Base-by-base conservation (phyloP, 257 asterid species). In the Asclepias syriaca region DNA sequence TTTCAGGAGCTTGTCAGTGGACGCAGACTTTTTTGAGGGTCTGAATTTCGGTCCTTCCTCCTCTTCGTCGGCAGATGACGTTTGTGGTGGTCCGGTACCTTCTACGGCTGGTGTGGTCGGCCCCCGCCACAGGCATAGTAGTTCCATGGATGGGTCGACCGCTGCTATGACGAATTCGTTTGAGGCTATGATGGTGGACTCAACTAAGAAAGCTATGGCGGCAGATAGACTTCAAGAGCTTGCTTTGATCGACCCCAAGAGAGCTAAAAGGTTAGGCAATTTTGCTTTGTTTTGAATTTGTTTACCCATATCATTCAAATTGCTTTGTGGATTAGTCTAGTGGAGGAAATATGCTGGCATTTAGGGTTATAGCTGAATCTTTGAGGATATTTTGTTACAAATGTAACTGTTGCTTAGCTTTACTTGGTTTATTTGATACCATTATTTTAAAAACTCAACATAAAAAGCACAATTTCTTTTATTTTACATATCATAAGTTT, bases 1-100 rank as follows among this genome's bases (percentile, higher is more conserved):
- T 70, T 77, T 84, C 54, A 80, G 98, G 77, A 90, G 97, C 81
- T 74, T 93, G 6, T 93, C 98, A 49, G 91, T 90, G 65, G 98
- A 90, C 77, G 89, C 94, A 46, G 96, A 89, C 72, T 93, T 93
- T 69, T 93, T 93, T 39, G 95, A 87, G 37, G 97, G 97, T 46
- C 82, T 93, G 50, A 86, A 76, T 40, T 77, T 87, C 49, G 93
- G 87, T 65, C 84, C 64, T 24, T 50, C 81, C 57, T 34, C 80
- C 66, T 71, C 79, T 74, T 77, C 63, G 46, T 69, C 74, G 77
- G 48, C 73, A 70, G 76, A 76, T 74, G 78, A 74, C 70, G 50
- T 21, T 9, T 83, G 77, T 64, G 71, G 48, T 49, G 75, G 71
- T 71, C 55, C 73, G 50, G 70, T 66, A 66, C 77, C 71, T 58